Conservation (phyloP, 805 yeast genomes). For the Kodamaea hsintzibuensis region DNA sequence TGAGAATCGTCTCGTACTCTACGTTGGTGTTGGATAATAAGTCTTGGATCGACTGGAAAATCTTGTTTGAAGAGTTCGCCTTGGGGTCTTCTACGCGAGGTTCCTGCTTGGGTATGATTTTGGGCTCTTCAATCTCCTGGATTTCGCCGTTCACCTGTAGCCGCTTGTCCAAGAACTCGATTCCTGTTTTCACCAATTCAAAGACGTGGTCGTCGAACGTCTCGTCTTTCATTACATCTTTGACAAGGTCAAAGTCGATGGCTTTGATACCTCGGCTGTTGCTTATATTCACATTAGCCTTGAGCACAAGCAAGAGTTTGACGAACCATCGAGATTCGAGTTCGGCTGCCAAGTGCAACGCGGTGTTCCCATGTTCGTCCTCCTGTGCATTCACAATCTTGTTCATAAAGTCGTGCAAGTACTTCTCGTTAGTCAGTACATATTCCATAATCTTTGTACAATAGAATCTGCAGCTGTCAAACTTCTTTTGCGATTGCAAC, state of each 20-base stretch:
- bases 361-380: conserved; percentile 37
- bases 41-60: conserved; percentile 41
- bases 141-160: conserved; percentile 12
- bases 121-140: conserved; percentile 15
- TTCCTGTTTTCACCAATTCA: conserved; percentile 35
- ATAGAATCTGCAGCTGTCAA: conserved; percentile 38
- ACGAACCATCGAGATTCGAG: conserved; percentile 40
- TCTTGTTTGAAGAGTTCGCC: conserved; percentile 27
- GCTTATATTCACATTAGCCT: conserved; percentile 60
- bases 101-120: conserved; percentile 1
- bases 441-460: conserved; percentile 35
- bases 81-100: conserved; percentile 2
- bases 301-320: conserved; percentile 32
- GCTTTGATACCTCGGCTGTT: conserved; percentile 89
- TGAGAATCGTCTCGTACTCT: conserved; percentile 40
- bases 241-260: conserved; percentile 75
- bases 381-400: conserved; percentile 37
- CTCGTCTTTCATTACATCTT: conserved; percentile 30
- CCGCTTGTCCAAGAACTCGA: conserved; percentile 33
- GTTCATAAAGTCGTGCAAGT: conserved; percentile 20
- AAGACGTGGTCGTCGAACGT: conserved; percentile 25
- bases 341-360: conserved; percentile 44
- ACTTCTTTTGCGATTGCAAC: conserved; percentile 34
- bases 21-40: conserved; percentile 36
- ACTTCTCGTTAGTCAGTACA: conserved; percentile 24